Conservation (phyloP, 169 alveolate genomes). For the Cryptosporidium meleagridis region DNA sequence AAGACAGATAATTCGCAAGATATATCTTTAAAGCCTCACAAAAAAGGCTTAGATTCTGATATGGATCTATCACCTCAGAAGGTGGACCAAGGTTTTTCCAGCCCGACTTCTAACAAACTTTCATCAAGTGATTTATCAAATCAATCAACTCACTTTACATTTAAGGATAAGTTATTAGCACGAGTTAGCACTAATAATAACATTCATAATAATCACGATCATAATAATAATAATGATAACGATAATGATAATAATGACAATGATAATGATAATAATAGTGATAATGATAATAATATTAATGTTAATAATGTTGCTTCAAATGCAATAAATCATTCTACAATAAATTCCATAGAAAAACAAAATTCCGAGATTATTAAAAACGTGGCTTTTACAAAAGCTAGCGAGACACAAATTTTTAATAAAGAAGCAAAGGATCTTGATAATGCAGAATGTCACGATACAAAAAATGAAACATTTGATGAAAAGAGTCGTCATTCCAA, state of each 20-base stretch:
- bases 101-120: neutral
- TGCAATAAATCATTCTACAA: neutral
- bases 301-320: neutral
- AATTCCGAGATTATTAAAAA: slow-evolving; percentile 6
- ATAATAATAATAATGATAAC: neutral
- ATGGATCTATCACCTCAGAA: neutral
- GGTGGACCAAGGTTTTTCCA: neutral
- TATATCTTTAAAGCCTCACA: neutral
- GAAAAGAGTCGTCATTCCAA: neutral
- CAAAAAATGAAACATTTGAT: neutral
- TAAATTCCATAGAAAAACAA: neutral
- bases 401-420: neutral
- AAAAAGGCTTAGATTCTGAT: neutral
- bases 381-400: neutral
- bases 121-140: neutral
- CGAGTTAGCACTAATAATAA: slow-evolving; percentile 29
- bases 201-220: neutral
- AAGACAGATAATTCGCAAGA: neutral
- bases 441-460: neutral
- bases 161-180: slow-evolving; percentile 67
- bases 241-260: neutral
- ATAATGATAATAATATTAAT: neutral
- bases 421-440: neutral
- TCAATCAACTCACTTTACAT: slow-evolving; percentile 49
- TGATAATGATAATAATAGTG: neutral